A percentile compares a stretch with the other conserved stretches of the same genome.
phyloP scores from a whole-genome alignment of 768 basidiomycete species.

The Lyophyllum atratum region DNA sequence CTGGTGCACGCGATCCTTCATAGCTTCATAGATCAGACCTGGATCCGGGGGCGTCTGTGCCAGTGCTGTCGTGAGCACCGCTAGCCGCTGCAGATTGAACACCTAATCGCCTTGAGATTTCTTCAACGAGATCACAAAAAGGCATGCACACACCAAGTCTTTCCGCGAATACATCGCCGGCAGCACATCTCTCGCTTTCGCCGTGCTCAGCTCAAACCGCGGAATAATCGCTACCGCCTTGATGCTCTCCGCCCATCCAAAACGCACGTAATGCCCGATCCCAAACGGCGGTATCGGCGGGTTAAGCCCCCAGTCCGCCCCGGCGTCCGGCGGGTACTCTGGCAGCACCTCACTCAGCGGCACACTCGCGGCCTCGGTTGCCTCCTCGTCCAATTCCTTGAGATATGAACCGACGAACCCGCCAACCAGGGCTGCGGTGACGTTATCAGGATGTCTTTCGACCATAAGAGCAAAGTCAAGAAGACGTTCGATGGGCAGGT shows the following conservation, averaged over 20 bases:
- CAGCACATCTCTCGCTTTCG: slow-evolving; percentile 89
- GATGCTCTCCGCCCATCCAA: slow-evolving; percentile 82
- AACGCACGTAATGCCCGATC: slow-evolving; percentile 93
- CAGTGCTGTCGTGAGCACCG: slow-evolving; percentile 93
- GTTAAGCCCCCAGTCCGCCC: slow-evolving; percentile 85
- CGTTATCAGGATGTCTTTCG: slow-evolving; percentile 98
- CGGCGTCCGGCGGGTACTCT: slow-evolving; percentile 92
- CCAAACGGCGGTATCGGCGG: slow-evolving; percentile 88
- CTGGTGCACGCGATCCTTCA: slow-evolving; percentile 98
- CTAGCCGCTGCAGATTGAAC: slow-evolving; percentile 95
- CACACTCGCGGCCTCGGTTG: slow-evolving; percentile 82
- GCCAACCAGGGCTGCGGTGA: slow-evolving; percentile 94
- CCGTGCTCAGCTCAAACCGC: slow-evolving; percentile 93
- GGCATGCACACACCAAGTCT: slow-evolving; percentile 69
- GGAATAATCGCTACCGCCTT: slow-evolving; percentile 95
- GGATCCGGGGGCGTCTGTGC: slow-evolving; percentile 90
- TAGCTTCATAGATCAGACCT: slow-evolving; percentile 97
- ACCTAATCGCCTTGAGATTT: slow-evolving; percentile 54
- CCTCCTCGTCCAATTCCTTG: slow-evolving; percentile 80
- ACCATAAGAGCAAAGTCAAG: slow-evolving; percentile 99
- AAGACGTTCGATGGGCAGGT: slow-evolving; percentile 68
- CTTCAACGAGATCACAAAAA: not conserved
- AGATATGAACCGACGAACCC: slow-evolving; percentile 98
- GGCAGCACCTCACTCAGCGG: slow-evolving; percentile 96
- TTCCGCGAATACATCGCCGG: slow-evolving; percentile 83